Base-by-base conservation (phyloP, 2,329 filamentous ascomycete genomes). In the Pezizomycotina sp. region DNA sequence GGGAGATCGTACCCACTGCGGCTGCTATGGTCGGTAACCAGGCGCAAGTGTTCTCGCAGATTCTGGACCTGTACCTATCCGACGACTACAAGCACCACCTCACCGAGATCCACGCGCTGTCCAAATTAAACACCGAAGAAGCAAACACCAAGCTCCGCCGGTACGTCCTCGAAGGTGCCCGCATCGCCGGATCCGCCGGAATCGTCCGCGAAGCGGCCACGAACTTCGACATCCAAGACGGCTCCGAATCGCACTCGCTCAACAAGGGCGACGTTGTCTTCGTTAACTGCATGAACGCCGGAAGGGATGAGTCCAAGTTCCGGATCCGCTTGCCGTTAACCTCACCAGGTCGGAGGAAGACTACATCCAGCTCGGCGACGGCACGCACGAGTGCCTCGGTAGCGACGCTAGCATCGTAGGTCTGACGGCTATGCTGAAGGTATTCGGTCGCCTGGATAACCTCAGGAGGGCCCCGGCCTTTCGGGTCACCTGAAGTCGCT, bases 111-210 rank as follows among this genome's bases (percentile, higher is more conserved):
- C 65, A 74, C 47, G 59, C 59, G 12, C 59, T 77, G 10, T 69
- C 79, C 18, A 58, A 63, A 21, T 53, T 65, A 24, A 62, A 70
- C 4, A 60, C 65, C 0, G 60, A 60, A 1, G 68, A 73, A 45
- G 66, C 64, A 0, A 74, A 82, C 45, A 63, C 70, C 1, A 58
- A 68, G 21, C 62, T 86, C 2, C 62, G 77, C 1, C 74, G 71
- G 24, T 83, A 80, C 52, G 71, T 69, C 27, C 64, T 77, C 61
- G 81, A 81, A 55, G 77, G 72, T 10, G 65, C 78, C 36, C 72
- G 78, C 24, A 62, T 84, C 34, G 69, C 71, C 3, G 70, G 72
- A 7, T 69, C 68, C 0, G 69, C 71, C 36, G 66, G 68, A 6
- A 61, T 71, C 2, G 73, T 70, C 59, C 69, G 74, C 24, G 59